Conservation (phyloP, 352 stramenopile genomes). For the Globisporangium spinosum region DNA sequence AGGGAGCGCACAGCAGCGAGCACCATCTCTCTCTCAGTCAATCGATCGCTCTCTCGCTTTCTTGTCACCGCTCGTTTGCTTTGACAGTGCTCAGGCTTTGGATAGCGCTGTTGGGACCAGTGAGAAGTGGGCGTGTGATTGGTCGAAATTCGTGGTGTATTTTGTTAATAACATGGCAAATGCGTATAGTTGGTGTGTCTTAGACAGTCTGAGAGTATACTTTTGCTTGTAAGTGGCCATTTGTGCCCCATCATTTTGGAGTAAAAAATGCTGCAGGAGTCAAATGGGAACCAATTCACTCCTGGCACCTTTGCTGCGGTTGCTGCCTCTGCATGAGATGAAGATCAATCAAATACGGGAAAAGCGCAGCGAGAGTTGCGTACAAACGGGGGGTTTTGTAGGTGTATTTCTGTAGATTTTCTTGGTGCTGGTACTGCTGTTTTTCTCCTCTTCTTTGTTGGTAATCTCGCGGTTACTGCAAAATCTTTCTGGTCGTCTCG, state of each 20-base stretch:
- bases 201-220: too few relatives aligned
- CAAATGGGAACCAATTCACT: background rate
- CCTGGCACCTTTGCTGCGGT: background rate
- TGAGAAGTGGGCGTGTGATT: background rate
- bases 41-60: conserved; percentile 3
- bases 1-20: conserved; percentile 20
- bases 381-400: background rate
- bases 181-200: background rate
- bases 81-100: background rate
- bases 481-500: conserved; percentile 81
- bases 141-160: background rate
- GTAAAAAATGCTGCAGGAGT: background rate
- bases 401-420: conserved; percentile 14
- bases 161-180: background rate
- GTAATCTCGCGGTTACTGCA: conserved; percentile 39
- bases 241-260: background rate
- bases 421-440: background rate
- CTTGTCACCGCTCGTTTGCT: conserved; percentile 11
- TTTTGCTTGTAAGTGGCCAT: too few relatives aligned
- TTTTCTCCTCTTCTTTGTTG: background rate
- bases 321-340: background rate
- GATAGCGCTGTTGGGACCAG: conserved; percentile 3
- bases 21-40: conserved; percentile 14
- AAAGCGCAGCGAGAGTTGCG: background rate
- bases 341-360: background rate